Evolutionary conservation across 225 moss, liverwort and hornwort genomes (phyloP), one percentile per base, ranked within the genome.

Genomic region (Anthoceros angustus): DNA sequence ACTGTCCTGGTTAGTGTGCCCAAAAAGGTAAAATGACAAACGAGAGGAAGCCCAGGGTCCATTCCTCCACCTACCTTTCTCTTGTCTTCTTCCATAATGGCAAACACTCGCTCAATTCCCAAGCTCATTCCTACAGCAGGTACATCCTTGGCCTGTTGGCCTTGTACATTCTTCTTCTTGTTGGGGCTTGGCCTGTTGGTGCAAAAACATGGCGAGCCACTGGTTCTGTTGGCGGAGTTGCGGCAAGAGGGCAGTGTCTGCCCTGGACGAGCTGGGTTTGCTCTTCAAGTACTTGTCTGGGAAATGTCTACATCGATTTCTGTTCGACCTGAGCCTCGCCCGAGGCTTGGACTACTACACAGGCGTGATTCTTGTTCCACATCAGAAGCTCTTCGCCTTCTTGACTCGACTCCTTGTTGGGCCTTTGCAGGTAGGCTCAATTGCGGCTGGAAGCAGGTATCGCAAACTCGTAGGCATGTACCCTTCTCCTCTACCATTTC

Each of bases 401-500:
- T 6, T 61, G 1, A 40, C 24, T 42, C 38, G 7, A 43, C 41
- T 18, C 62, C n/a, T 46, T 16, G 25, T 41, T 12, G n/a, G n/a
- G n/a, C 25, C 67, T 9, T 63, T 42, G 40, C 74, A 74, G 74
- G 68, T 79, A 62, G 83, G 83, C 61, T 83, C 83, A 40, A 83
- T 83, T 40, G 83, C 83, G 26, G 83, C 83, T 42, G 83, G 83
- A 26, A 79, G 83, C 9, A 77, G 79, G 18, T 83, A 83, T 74
- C 77, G 79, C 65, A 77, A 83, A 67, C 64, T 83, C 68, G 83
- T 83, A 25, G 83, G 83, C 55, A 79, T 79, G 83, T 83, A n/a
- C 83, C 83, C 64, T 83, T 83, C 68, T 79, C 83, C 43, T 83
- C 79, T 55, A 78, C 79, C 83, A 83, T 79, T 68, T 83, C 83